These are phyloP conservation scores for Tricharina praecox DNA, from an alignment of 495 filamentous ascomycete species.

Conservation along the genomic window DNA sequence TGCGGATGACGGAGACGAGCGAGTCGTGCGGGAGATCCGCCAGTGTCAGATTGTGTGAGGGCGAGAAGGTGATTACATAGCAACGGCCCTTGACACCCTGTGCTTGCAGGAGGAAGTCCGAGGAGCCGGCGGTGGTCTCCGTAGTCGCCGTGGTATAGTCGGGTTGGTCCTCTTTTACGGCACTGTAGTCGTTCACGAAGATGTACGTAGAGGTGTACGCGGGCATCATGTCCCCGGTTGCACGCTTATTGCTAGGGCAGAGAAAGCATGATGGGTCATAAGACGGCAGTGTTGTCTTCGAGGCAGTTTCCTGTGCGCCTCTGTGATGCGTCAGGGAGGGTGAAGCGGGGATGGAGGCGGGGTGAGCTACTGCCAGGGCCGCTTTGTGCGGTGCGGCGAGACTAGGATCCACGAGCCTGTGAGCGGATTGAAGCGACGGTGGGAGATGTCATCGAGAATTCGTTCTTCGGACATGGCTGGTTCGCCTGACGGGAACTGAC, in stretches of 20 bases:
- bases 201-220: constrained; percentile 74
- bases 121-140: constrained; percentile 20
- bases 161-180: constrained; percentile 82
- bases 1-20: constrained; percentile 60
- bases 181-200: constrained; percentile 96
- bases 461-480: constrained; percentile 20
- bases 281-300: constrained; percentile 54
- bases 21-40: constrained; percentile 58
- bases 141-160: constrained; percentile 38
- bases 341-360: constrained; percentile 1
- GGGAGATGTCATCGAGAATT: constrained; percentile 92
- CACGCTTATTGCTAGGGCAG: constrained; percentile 89
- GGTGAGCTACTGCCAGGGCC: constrained; percentile 95
- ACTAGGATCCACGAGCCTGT: constrained; percentile 81
- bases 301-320: constrained; percentile 75
- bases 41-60: constrained; percentile 76
- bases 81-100: constrained; percentile 86
- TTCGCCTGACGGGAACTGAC: no score
- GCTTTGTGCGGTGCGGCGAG: constrained; percentile 86
- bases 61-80: constrained; percentile 89
- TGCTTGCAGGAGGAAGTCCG: constrained; percentile 65
- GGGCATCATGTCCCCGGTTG: constrained; percentile 75
- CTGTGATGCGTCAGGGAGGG: constrained; percentile 30
- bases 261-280: constrained; percentile 86
- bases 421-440: constrained; percentile 83